phyloP scores from a whole-genome alignment of 1,284 basidiomycete species.

The Ceratobasidium sp. region DNA sequence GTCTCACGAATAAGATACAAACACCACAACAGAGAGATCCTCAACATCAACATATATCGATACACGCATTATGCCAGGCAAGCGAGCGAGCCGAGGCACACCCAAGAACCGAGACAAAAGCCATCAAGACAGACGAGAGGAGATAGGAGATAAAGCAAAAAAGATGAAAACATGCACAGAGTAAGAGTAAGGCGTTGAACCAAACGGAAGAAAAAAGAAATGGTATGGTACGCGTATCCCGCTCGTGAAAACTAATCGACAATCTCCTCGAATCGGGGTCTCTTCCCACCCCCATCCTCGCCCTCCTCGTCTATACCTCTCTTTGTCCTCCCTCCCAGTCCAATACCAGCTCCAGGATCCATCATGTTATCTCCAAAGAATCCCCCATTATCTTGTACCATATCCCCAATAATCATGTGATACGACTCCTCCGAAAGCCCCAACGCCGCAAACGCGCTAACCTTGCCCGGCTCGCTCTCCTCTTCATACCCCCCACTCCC shows the following conservation, averaged over 20 bases:
- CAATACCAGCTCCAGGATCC: neutral
- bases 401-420: conserved; percentile 40
- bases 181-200: neutral
- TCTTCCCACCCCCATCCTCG: conserved; percentile 35
- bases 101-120: conserved; percentile 4
- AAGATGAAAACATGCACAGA: neutral
- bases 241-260: conserved; percentile 19
- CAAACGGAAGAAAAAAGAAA: conserved; percentile 4
- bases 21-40: conserved; percentile 16
- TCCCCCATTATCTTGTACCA: conserved; percentile 8
- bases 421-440: conserved; percentile 43
- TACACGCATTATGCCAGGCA: conserved; percentile 34
- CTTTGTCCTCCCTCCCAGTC: conserved; percentile 19
- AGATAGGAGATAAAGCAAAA: conserved; percentile 13
- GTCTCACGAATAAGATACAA: conserved; percentile 44
- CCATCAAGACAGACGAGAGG: neutral
- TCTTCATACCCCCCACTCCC: conserved; percentile 33
- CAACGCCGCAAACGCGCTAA: conserved; percentile 36
- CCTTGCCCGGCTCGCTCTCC: conserved; percentile 32
- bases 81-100: conserved; percentile 16
- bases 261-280: conserved; percentile 43
- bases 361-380: conserved; percentile 7
- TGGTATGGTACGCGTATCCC: neutral
- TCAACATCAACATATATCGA: conserved; percentile 32
- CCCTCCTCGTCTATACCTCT: conserved; percentile 24